Base-by-base conservation (phyloP, 2,329 filamentous ascomycete species). In the Scedosporium aurantiacum region DNA sequence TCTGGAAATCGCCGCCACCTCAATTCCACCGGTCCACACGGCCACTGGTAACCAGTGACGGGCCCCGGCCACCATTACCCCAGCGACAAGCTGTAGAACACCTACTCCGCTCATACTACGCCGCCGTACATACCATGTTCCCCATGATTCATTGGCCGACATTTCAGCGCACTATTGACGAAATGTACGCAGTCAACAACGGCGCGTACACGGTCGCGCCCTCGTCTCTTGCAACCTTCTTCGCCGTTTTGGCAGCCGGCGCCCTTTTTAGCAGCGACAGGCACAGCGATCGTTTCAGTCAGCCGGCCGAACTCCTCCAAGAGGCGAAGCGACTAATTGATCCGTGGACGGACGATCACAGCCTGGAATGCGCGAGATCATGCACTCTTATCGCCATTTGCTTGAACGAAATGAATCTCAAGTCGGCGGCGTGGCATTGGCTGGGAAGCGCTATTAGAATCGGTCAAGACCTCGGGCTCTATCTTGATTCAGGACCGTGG, bases 71-170 rank as follows among this genome's bases (percentile, higher is more conserved):
- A 5, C 79, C 83, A 47, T 74, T 97, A 60, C 94, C 93, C 0
- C 78, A 87, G 1, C 87, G 86, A 65, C 76, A 84, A 28, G 73
- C 85, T 23, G 85, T 86, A 28, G 90, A 96, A 64, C 83, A 83
- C 65, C 78, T 97, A 2, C 74, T 97, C 37, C 80, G 83, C 40
- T 82, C 87, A 43, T 99, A 96, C 72, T 88, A 89, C 67, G 79
- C 82, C 45, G 88, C 87, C 5, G 79, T 90, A 25, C 93, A 97
- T 70, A 82, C 85, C 37, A 87, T 90, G 71, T 87, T 92, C 66
- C 94, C 94, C 0, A 85, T 96, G 52, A 69, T 97, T 8, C 90
- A 97, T 72, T 95, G 92, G 89, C 89, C 90, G 1, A 88, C 83
- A 0, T 95, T 97, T 68, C 80, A 87, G 67, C 79, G 82, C 57